Conservation (phyloP, 495 filamentous ascomycete genomes). For the Xylaria nigripes region DNA sequence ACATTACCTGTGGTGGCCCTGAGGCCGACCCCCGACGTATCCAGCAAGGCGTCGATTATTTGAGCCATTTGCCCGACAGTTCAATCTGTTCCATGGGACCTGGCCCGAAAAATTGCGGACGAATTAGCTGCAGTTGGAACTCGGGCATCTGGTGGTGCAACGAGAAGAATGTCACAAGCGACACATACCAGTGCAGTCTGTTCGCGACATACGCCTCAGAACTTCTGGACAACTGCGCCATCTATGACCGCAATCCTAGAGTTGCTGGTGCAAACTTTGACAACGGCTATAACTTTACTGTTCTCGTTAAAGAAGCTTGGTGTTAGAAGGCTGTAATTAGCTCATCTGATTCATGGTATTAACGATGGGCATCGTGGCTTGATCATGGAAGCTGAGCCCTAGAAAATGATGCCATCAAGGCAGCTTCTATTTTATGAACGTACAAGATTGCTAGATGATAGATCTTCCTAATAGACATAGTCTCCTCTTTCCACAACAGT, state of each 20-base stretch:
- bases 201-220: not conserved
- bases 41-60: not conserved
- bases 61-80: not conserved
- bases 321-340: not conserved
- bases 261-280: not conserved
- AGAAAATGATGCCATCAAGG: too few relatives aligned
- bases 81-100: not conserved
- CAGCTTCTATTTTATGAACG: too few relatives aligned
- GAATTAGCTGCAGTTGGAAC: not conserved
- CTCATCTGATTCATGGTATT: too few relatives aligned
- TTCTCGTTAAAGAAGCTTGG: not conserved
- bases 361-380: too few relatives aligned
- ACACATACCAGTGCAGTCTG: not conserved
- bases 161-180: not conserved
- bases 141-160: constrained; percentile 1
- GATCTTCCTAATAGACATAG: too few relatives aligned
- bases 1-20: not conserved
- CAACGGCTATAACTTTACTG: not conserved
- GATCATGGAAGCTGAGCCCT: too few relatives aligned
- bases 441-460: too few relatives aligned
- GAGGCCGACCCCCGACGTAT: not conserved
- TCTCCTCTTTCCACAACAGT: too few relatives aligned
- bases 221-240: not conserved
- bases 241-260: too few relatives aligned
- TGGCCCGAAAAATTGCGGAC: not conserved